Evolutionary conservation across 2,329 filamentous ascomycete genomes (phyloP).

Genomic region (Fusarium brachygibbosum): DNA sequence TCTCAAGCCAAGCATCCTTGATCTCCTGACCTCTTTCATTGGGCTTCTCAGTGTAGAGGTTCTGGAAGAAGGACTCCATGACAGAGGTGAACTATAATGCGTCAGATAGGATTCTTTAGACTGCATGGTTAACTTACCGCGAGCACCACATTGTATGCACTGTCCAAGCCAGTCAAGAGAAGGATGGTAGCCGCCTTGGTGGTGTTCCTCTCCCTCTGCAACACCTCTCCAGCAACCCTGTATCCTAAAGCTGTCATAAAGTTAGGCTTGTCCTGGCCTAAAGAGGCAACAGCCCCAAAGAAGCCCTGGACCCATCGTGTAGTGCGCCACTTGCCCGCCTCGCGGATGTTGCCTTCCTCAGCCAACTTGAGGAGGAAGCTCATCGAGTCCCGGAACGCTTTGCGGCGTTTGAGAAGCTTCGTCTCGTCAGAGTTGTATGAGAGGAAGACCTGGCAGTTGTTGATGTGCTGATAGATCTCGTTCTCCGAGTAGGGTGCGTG

Average conservation of each 20-base stretch:
- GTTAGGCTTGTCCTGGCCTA: background rate
- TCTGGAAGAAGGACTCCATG: slow-evolving; percentile 8
- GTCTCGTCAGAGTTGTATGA: slow-evolving; percentile 45
- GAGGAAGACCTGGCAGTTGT: slow-evolving; percentile 46
- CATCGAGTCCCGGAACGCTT: slow-evolving; percentile 41
- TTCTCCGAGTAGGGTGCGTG: slow-evolving; percentile 34
- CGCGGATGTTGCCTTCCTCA: slow-evolving; percentile 26
- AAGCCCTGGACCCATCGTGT: background rate
- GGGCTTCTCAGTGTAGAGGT: background rate
- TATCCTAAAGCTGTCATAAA: slow-evolving; percentile 1
- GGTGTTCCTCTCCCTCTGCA: background rate
- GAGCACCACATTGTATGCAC: slow-evolving; percentile 5
- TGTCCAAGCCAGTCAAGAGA: slow-evolving; percentile 9
- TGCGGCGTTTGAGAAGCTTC: slow-evolving; percentile 40
- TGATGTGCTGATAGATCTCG: slow-evolving; percentile 47
- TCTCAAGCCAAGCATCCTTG: background rate
- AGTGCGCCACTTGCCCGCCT: slow-evolving; percentile 22
- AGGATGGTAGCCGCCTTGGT: slow-evolving; percentile 5
- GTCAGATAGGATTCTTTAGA: background rate
- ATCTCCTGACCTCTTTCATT: background rate
- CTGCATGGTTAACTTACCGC: background rate
- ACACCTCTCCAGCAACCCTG: slow-evolving; percentile 1
- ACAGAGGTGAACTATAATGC: background rate
- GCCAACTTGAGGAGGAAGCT: slow-evolving; percentile 26
- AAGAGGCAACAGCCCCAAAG: background rate